Conservation (phyloP, 768 basidiomycete genomes). For the Kwoniella dendrophila region DNA sequence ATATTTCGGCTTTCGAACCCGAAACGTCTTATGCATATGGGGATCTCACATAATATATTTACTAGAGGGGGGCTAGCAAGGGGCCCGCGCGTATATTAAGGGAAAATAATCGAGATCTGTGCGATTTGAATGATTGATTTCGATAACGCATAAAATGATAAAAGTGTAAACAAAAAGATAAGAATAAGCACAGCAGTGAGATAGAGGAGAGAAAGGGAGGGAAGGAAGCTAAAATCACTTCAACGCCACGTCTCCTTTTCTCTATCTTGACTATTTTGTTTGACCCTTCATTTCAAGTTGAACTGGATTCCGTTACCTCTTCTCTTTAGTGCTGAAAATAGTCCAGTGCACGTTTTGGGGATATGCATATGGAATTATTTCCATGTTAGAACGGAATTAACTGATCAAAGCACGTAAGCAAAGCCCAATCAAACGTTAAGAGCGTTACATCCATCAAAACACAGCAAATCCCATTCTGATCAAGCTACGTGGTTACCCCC, state of each 20-base stretch:
- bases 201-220: no score
- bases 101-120: no score
- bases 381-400: no score
- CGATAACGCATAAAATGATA: no score
- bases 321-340: neutral
- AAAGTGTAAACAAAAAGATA: neutral
- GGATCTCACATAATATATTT: neutral
- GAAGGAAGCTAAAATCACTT: neutral
- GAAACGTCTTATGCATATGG: neutral
- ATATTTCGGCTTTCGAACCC: neutral
- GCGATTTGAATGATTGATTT: no score
- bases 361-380: constrained; percentile 1
- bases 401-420: no score
- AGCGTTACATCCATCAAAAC: constrained; percentile 1
- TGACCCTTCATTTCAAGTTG: no score
- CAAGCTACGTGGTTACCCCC: constrained; percentile 3
- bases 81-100: no score
- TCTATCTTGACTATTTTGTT: no score
- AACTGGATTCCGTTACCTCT: no score
- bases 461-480: neutral
- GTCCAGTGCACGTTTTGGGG: constrained; percentile 5
- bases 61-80: no score
- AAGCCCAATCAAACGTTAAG: no score
- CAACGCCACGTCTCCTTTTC: neutral
- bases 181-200: neutral